Conservation (phyloP, 106 monocot species). For the Hemerocallis citrina region DNA sequence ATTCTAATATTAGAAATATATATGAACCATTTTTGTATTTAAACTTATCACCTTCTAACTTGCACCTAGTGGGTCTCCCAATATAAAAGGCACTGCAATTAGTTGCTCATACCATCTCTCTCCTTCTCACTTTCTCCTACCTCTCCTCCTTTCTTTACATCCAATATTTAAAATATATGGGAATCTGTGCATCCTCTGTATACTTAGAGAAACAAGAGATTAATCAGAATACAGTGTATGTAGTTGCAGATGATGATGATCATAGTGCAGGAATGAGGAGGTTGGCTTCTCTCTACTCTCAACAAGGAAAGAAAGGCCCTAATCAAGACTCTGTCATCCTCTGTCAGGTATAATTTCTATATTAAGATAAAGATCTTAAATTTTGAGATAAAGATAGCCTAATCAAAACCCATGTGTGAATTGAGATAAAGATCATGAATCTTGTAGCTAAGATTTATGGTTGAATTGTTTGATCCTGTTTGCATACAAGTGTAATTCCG, state of each 20-base stretch:
- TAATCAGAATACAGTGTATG: conserved; percentile 43
- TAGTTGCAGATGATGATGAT: conserved; percentile 37
- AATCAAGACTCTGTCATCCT: conserved; percentile 90
- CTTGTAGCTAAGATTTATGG: too few species aligned
- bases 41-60: neutral
- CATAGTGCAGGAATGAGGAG: conserved; percentile 23
- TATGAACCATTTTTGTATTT: neutral
- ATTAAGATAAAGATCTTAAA: neutral
- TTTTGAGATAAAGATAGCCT: too few species aligned
- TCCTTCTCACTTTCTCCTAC: neutral
- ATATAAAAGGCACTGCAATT: too few species aligned
- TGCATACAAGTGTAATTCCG: too few species aligned
- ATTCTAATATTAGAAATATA: too few species aligned
- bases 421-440: too few species aligned
- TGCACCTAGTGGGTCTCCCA: neutral
- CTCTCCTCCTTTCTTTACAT: neutral
- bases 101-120: neutral
- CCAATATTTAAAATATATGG: conserved; percentile 28
- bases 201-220: conserved; percentile 19
- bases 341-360: conserved; percentile 39
- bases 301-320: conserved; percentile 77
- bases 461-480: too few species aligned
- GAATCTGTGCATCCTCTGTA: conserved; percentile 52
- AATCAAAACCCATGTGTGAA: too few species aligned
- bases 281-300: conserved; percentile 71